phyloP scores from a whole-genome alignment of 1,139 yeast genomes.

The Citeromyces hawaiiensis region DNA sequence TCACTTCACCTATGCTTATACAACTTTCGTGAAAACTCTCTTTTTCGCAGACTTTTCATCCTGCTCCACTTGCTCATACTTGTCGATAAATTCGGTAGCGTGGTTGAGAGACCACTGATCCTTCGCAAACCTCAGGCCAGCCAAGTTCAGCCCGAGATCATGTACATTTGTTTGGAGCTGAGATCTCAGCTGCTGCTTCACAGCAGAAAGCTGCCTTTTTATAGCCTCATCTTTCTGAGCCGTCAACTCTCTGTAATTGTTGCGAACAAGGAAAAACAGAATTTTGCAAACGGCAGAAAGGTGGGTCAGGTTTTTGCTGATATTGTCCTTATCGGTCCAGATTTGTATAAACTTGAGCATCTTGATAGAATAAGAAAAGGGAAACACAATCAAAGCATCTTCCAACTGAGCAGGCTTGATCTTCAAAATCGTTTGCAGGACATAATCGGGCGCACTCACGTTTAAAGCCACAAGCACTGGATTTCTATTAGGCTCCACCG shows the following conservation, averaged over 20 bases:
- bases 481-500: slow-evolving; percentile 48
- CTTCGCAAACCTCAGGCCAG: slow-evolving; percentile 63
- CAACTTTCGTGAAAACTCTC: slow-evolving; percentile 40
- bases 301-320: slow-evolving; percentile 29
- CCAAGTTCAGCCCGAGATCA: slow-evolving; percentile 76
- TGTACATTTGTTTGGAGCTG: slow-evolving; percentile 38
- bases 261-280: slow-evolving; percentile 56
- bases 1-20: no score
- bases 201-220: slow-evolving; percentile 43
- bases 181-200: slow-evolving; percentile 40
- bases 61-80: slow-evolving; percentile 39
- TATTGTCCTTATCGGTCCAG: slow-evolving; percentile 46
- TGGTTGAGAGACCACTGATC: slow-evolving; percentile 75
- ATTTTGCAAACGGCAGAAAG: slow-evolving; percentile 61
- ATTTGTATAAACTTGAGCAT: slow-evolving; percentile 60
- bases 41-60: slow-evolving; percentile 41
- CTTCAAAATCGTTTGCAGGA: slow-evolving; percentile 52
- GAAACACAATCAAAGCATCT: slow-evolving; percentile 82
- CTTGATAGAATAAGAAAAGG: slow-evolving; percentile 71
- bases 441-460: slow-evolving; percentile 65
- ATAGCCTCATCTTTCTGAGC: slow-evolving; percentile 51
- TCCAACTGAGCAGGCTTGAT: slow-evolving; percentile 80
- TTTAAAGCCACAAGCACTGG: slow-evolving; percentile 61
- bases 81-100: slow-evolving; percentile 62
- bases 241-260: slow-evolving; percentile 66